Base-by-base conservation (phyloP, 129 eudicot species). In the Centaurea solstitialis region DNA sequence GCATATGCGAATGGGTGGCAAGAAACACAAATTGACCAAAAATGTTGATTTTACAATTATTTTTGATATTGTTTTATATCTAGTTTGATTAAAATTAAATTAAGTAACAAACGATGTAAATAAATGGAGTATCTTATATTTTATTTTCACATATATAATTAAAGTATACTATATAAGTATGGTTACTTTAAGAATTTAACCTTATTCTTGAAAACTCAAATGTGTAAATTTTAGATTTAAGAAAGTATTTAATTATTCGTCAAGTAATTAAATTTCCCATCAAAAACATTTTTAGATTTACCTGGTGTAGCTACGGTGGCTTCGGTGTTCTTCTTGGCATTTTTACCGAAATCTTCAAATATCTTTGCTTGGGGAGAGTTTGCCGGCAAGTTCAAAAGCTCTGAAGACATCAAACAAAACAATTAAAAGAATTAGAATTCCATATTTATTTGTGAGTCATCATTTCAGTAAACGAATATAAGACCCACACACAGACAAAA, bases 321-420 rank as follows among this genome's bases (percentile, higher is more conserved):
- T 72, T 33, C 68, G 40, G 50, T 66, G 71, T 53, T 88, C 24
- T 13, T 78, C n/a, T 78, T 81, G 70, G 83, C 79, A 35, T 38
- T 79, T 35, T 77, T 87, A 3, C 77, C 93, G 69, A 80, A 89
- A 83, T 91, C 97, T 74, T 78, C 79, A 71, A 91, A 91, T 2
- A 91, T 87, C 85, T 89, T 89, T 6, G 93, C 92, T 21, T 89
- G 92, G 2, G 93, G 91, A 2, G 93, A 89, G 77, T 87, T 80
- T 23, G 89, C 82, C 18, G 92, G 67, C 87, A 91, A 78, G 81
- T 91, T 88, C 86, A 91, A 76, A 37, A 91, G 89, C 76, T 50
- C 97, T 91, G 79, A 68, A 75, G 18, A 79, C 39, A 22, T 7
- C 11, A 30, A 7, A 53, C 13, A 18, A 38, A 10, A 21, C 5